A percentile compares a stretch with the other conserved stretches of the same genome.
phyloP scores from a whole-genome alignment of 805 yeast species.

The Barnettozyma wickerhamii region DNA sequence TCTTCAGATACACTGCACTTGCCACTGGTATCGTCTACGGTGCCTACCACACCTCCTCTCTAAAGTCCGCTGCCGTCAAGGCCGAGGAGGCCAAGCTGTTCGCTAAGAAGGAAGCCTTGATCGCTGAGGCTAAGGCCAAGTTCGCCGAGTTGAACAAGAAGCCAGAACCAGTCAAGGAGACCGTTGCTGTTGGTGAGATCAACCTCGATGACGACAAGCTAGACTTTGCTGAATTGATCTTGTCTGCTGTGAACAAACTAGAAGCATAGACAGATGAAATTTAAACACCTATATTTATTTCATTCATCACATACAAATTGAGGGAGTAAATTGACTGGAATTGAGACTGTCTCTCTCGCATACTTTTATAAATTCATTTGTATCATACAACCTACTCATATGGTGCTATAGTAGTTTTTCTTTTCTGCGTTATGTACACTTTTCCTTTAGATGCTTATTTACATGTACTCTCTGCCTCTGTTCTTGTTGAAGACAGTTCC shows the following conservation, averaged over 20 bases:
- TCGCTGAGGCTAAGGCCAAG: conserved; percentile 85
- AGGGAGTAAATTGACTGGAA: too few species aligned
- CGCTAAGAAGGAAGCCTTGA: conserved; percentile 65
- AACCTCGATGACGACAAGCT: conserved; percentile 88
- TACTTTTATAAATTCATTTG: conserved; percentile 6
- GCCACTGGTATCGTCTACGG: conserved; percentile 90
- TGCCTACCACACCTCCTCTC: conserved; percentile 71
- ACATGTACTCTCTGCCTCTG: conserved; percentile 20
- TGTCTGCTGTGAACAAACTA: conserved; percentile 57
- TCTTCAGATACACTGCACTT: conserved; percentile 88
- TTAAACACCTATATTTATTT: conserved; percentile 6
- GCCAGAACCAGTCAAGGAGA: conserved; percentile 34
- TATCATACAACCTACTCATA: background rate
- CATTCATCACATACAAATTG: conserved; percentile 3
- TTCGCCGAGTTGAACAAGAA: conserved; percentile 62
- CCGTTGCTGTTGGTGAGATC: conserved; percentile 42
- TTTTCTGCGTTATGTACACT: conserved; percentile 2
- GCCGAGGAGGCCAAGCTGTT: conserved; percentile 55
- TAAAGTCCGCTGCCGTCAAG: conserved; percentile 56
- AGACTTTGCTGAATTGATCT: conserved; percentile 71
- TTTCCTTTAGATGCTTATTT: conserved; percentile 1
- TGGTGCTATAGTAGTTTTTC: background rate
- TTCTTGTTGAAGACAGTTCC: conserved; percentile 66
- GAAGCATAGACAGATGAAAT: conserved; percentile 24
- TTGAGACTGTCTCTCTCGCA: too few species aligned